phyloP scores from a whole-genome alignment of 345 rosid species.

The Gossypium rotundifolium region DNA sequence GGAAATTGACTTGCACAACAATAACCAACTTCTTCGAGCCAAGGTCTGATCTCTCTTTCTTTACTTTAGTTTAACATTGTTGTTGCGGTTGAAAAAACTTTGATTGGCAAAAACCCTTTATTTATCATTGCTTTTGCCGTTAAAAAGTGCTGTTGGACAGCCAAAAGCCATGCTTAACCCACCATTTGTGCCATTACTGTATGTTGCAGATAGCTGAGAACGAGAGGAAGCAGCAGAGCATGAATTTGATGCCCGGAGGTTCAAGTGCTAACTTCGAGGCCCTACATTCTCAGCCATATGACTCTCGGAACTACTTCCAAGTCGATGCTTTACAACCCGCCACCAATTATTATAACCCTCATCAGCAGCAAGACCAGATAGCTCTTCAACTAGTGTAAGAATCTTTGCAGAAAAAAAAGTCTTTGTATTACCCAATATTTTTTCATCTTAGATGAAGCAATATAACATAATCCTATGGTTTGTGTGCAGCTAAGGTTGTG shows the following conservation, averaged over 20 bases:
- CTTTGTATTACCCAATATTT: not conserved
- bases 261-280: not conserved
- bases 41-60: slow-evolving; percentile 40
- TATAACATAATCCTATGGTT: not conserved
- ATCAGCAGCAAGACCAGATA: not conserved
- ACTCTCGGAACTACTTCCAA: not conserved
- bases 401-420: not conserved
- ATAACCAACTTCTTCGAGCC: slow-evolving; percentile 87
- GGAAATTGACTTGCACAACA: slow-evolving; percentile 95
- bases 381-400: not conserved
- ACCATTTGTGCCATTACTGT: not conserved
- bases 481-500: slow-evolving; percentile 14
- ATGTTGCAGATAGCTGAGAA: slow-evolving; percentile 49
- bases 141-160: too few relatives aligned
- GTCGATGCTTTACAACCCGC: not conserved
- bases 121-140: not conserved
- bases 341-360: not conserved
- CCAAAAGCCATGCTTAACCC: too few relatives aligned
- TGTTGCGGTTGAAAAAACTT: not conserved
- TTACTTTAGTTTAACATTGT: not conserved
- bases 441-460: not conserved
- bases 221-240: slow-evolving; percentile 65
- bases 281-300: not conserved
- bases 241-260: slow-evolving; percentile 62
- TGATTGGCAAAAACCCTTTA: not conserved